Evolutionary conservation across 192 early-diverging fungal species (phyloP).

Genomic region (Coemansia furcata): DNA sequence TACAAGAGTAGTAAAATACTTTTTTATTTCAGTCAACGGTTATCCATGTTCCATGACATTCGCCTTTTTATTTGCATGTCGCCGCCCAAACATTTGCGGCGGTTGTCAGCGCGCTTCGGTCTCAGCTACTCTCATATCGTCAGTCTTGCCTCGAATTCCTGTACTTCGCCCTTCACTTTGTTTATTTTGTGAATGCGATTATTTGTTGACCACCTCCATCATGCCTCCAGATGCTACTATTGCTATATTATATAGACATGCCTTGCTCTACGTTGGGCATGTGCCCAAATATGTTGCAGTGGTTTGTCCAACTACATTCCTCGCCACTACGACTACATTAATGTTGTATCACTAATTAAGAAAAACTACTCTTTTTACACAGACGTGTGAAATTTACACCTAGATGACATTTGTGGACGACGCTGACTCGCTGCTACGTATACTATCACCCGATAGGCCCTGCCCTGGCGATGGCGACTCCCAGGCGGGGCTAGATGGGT

Average conservation of each 20-base stretch:
- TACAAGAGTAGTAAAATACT: background rate
- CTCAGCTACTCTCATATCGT: background rate
- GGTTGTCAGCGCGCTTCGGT: background rate
- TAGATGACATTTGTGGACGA: slow-evolving; percentile 13
- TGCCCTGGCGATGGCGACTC: background rate
- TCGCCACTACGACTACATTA: background rate
- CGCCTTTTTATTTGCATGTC: too few relatives aligned
- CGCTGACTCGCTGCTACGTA: slow-evolving; percentile 4
- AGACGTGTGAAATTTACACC: background rate
- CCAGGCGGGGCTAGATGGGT: background rate
- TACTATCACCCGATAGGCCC: background rate
- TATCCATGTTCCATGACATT: background rate
- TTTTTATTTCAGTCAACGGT: background rate
- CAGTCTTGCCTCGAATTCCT: background rate
- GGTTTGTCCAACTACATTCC: background rate
- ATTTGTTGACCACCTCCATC: background rate
- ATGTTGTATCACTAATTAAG: background rate
- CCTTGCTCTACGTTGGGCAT: background rate
- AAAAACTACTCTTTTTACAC: background rate
- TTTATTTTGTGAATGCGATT: background rate
- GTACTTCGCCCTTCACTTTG: background rate
- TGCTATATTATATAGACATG: background rate
- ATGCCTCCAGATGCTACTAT: background rate
- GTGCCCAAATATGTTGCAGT: background rate
- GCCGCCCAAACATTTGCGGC: background rate